Conservation (phyloP, 2,329 filamentous ascomycete species). For the Ophiocordyceps sinensis region DNA sequence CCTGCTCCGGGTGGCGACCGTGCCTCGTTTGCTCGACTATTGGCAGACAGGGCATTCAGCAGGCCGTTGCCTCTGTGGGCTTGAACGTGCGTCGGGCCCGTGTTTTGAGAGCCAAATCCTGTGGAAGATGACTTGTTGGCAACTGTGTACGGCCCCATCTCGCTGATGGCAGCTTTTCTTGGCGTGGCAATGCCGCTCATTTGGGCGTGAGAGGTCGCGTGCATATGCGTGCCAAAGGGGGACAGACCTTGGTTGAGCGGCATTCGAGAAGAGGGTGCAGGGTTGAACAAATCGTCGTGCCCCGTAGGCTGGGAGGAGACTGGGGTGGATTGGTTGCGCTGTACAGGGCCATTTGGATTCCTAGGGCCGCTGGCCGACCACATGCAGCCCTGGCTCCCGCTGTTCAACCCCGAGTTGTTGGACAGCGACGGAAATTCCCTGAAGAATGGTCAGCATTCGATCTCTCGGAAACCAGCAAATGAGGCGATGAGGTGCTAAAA, state of each 20-base stretch:
- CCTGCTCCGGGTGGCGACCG: slow-evolving; percentile 32
- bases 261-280: slow-evolving; percentile 26
- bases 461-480: neutral
- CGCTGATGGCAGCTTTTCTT: slow-evolving; percentile 40
- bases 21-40: slow-evolving; percentile 31
- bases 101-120: slow-evolving; percentile 35
- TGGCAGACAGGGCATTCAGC: slow-evolving; percentile 49
- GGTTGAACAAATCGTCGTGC: slow-evolving; percentile 31
- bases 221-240: slow-evolving; percentile 33
- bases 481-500: neutral
- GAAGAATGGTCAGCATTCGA: neutral
- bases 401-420: slow-evolving; percentile 41
- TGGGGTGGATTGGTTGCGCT: slow-evolving; percentile 36
- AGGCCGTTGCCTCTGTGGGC: slow-evolving; percentile 43
- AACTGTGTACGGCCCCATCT: slow-evolving; percentile 41
- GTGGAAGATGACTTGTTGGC: slow-evolving; percentile 37
- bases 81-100: slow-evolving; percentile 19
- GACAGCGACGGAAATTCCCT: slow-evolving; percentile 55
- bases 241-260: slow-evolving; percentile 31
- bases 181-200: slow-evolving; percentile 43
- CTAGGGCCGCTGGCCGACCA: slow-evolving; percentile 38
- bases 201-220: slow-evolving; percentile 31
- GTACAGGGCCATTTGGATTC: slow-evolving; percentile 31
- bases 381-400: slow-evolving; percentile 33
- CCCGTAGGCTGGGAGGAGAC: slow-evolving; percentile 34